Evolutionary conservation across 1,284 basidiomycete genomes (phyloP).

Genomic region (Cutaneotrichosporon mucoides): DNA sequence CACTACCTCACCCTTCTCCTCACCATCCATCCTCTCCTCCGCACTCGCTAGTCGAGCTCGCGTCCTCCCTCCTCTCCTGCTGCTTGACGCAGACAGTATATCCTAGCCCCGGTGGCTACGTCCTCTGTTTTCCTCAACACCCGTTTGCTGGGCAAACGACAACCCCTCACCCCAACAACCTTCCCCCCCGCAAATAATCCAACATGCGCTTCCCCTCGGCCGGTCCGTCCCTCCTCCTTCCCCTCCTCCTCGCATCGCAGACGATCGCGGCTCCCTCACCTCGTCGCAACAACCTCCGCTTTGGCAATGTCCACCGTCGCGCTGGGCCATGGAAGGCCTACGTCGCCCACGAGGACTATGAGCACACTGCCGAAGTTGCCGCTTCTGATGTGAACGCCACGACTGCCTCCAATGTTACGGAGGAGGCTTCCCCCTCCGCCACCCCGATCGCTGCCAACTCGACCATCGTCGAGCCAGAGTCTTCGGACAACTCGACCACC

Average conservation of each 20-base stretch:
- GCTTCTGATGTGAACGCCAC: neutral
- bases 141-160: neutral
- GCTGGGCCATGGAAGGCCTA: conserved; percentile 20
- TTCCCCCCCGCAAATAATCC: neutral
- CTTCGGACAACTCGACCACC: neutral
- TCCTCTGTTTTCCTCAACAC: conserved; percentile 2
- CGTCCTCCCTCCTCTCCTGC: conserved; percentile 2
- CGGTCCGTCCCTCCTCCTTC: conserved; percentile 28
- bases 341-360: conserved; percentile 7
- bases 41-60: conserved; percentile 22
- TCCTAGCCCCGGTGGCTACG: conserved; percentile 28
- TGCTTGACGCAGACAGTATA: conserved; percentile 26
- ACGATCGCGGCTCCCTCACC: conserved; percentile 29
- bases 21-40: conserved; percentile 1
- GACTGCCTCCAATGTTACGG: neutral
- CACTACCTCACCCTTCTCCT: conserved; percentile 4
- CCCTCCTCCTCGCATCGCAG: conserved; percentile 31
- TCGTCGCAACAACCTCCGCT: conserved; percentile 19
- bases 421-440: neutral
- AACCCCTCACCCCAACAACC: conserved; percentile 1
- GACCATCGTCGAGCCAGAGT: neutral
- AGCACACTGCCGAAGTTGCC: neutral
- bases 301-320: conserved; percentile 8
- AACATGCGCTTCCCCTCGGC: conserved; percentile 21
- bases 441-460: neutral